These are phyloP conservation scores for Saccharomycopsis crataegensis DNA, from an alignment of 1,139 yeast species.

Conservation along the genomic window DNA sequence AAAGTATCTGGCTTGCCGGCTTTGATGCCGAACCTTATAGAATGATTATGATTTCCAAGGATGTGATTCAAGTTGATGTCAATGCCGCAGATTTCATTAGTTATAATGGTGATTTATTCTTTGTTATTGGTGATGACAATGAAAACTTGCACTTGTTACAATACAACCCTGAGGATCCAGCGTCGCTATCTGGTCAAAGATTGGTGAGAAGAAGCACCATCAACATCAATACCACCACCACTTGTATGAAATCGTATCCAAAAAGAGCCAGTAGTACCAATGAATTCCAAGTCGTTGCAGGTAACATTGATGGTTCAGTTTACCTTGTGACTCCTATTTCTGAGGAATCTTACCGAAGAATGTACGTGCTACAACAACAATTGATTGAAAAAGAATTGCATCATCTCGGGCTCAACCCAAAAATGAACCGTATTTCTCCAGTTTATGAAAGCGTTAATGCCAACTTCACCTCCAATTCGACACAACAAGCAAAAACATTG, in stretches of 20 bases:
- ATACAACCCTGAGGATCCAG: constrained; percentile 89
- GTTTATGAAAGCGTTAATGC: constrained; percentile 23
- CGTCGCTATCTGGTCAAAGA: constrained; percentile 72
- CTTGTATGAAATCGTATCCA: constrained; percentile 52
- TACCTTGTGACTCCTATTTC: constrained; percentile 67
- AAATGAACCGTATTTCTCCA: constrained; percentile 57
- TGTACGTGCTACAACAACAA: constrained; percentile 85
- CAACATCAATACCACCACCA: constrained; percentile 55
- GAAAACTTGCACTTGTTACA: constrained; percentile 68
- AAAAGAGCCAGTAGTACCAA: constrained; percentile 26
- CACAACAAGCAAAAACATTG: constrained; percentile 38
- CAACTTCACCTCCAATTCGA: constrained; percentile 16
- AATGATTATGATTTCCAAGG: constrained; percentile 73
- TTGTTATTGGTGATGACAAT: constrained; percentile 65
- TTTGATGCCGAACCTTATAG: constrained; percentile 95
- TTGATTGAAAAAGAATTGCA: constrained; percentile 69
- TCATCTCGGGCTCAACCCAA: constrained; percentile 75
- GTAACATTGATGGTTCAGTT: constrained; percentile 73
- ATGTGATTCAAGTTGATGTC: constrained; percentile 55
- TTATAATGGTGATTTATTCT: constrained; percentile 58
- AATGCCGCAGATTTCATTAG: constrained; percentile 40
- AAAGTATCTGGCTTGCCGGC: constrained; percentile 78
- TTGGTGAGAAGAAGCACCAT: constrained; percentile 66
- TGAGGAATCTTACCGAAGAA: constrained; percentile 70
- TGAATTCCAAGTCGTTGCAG: constrained; percentile 57